These are phyloP conservation scores for Garcia nutans DNA, from an alignment of 345 rosid species.

Conservation along the genomic window DNA sequence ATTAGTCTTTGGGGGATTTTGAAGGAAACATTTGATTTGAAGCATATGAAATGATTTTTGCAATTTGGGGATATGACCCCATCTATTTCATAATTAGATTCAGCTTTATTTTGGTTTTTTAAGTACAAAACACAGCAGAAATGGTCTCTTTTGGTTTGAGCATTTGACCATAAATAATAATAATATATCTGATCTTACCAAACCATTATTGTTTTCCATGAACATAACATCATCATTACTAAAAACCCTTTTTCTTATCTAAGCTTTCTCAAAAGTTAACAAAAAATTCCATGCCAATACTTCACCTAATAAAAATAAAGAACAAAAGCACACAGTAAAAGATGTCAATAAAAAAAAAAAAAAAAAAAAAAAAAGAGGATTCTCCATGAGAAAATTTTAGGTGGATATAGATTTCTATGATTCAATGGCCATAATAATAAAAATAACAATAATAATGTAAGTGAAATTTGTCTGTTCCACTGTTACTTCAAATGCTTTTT, in stretches of 20 bases:
- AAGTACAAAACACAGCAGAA: constrained; percentile 41
- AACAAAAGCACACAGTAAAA: neutral
- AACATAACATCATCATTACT: constrained; percentile 40
- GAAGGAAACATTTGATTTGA: constrained; percentile 37
- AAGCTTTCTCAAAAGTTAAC: constrained; percentile 16
- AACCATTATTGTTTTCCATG: constrained; percentile 25
- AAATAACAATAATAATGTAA: too few species aligned
- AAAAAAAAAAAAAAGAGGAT: neutral
- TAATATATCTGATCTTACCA: constrained; percentile 23
- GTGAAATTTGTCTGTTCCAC: neutral
- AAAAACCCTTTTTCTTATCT: constrained; percentile 4
- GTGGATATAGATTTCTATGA: neutral
- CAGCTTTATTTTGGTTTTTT: constrained; percentile 39
- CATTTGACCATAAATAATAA: constrained; percentile 47
- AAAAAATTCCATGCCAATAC: constrained; percentile 8
- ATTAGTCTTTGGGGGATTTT: constrained; percentile 21
- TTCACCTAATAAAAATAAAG: neutral
- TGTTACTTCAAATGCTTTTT: neutral
- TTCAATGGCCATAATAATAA: neutral
- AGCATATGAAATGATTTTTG: constrained; percentile 36
- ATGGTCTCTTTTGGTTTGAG: constrained; percentile 28
- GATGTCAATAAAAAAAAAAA: neutral
- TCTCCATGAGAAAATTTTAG: neutral
- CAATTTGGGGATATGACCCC: constrained; percentile 37
- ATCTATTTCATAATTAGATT: constrained; percentile 36